Evolutionary conservation across 2,329 filamentous ascomycete genomes (phyloP), one percentile per base, ranked within the genome.

Genomic region (Corniculantispora saksenae): DNA sequence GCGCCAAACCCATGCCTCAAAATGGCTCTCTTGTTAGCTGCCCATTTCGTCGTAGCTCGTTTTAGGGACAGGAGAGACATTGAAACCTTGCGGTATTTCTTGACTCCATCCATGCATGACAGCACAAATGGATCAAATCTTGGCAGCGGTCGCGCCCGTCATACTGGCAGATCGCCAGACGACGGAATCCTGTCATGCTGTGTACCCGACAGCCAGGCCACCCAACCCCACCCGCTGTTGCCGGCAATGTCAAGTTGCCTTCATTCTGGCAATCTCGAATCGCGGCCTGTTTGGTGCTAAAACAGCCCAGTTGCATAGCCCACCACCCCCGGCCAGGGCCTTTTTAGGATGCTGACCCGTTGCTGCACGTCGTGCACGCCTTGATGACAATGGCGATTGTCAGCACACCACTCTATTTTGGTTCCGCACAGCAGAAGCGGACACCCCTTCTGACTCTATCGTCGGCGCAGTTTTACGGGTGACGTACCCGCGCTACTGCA

Each of bases 311-410:
- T 43, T 29, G 19, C 23, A 45, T 25, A 45, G 27, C 12, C 38
- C 38, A 13, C 38, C 5, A 4, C 38, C n/a, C 21, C 54, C 47
- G 43, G 56, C 17, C 40, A 38, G 56, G 40, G 40, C 56, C 56
- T 32, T 60, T 43, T 54, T 61, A 32, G 35, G 59, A 53, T 61
- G 35, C 48, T 53, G 58, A 61, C 48, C 48, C 48, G 32, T 61
- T 43, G 58, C 47, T 35, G 32, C 45, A 21, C 40, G 23, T 58
- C 38, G 21, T 29, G 27, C 3, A 27, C 13, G 15, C 15, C 25
- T 43, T 53, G 32, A 53, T 53, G 47, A 53, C 48, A 53, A 53
- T 51, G 21, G 25, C 15, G 27, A 61, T 53, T 43, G 48, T 53
- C 32, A 43, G 58, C 57, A n/a, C 57, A 50, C 56, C 43, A 25